Conservation (phyloP, 352 stramenopile genomes). For the Globisporangium barbulae region DNA sequence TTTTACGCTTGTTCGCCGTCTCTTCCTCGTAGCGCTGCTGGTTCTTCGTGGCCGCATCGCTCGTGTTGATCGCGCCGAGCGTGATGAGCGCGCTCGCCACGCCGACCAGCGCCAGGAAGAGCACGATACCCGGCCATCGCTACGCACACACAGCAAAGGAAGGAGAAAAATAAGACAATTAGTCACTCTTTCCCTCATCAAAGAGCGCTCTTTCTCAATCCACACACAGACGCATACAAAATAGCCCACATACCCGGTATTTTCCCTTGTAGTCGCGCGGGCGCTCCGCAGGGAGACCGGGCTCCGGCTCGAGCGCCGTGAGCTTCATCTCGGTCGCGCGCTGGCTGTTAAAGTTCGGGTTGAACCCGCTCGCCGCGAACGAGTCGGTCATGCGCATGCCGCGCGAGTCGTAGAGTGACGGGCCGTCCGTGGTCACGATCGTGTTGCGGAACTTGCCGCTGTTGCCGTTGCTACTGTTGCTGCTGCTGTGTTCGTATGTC, state of each 20-base stretch:
- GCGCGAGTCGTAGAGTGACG: conserved; percentile 6
- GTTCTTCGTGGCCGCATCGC: conserved; percentile 2
- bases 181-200: neutral
- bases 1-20: conserved; percentile 22
- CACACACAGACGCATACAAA: neutral
- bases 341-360: neutral
- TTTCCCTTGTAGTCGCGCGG: conserved; percentile 68
- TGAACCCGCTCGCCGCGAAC: neutral
- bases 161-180: neutral
- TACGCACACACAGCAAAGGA: neutral
- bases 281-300: conserved; percentile 34
- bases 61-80: conserved; percentile 12
- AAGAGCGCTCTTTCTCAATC: neutral
- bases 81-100: conserved; percentile 13
- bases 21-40: conserved; percentile 13
- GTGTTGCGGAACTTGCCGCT: conserved; percentile 9
- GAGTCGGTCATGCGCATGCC: conserved; percentile 1
- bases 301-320: conserved; percentile 40
- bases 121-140: conserved; percentile 14
- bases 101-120: conserved; percentile 14
- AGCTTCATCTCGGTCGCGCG: conserved; percentile 68
- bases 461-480: neutral
- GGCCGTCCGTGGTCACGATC: conserved; percentile 2
- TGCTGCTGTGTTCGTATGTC: conserved; percentile 4
- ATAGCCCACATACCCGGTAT: conserved; percentile 32